A percentile compares a stretch with the other conserved stretches of the same genome.
Evolutionary conservation across 1,284 basidiomycete genomes (phyloP).

Genomic region (Leccinum pallidistipes): DNA sequence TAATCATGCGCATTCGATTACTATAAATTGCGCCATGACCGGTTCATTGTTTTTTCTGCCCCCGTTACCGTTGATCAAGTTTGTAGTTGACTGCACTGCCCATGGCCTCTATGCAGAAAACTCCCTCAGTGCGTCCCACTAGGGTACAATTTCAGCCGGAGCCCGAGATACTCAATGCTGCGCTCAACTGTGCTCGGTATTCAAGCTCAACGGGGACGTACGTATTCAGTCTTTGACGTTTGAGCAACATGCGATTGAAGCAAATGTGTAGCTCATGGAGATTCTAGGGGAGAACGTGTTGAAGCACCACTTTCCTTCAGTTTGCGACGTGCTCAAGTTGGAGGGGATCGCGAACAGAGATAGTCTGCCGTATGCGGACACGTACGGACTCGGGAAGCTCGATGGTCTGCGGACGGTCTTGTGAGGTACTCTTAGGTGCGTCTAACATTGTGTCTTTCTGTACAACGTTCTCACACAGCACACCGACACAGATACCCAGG

Average conservation of each 20-base stretch:
- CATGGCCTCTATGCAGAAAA: no score
- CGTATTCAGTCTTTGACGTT: slow-evolving; percentile 11
- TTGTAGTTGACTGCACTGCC: no score
- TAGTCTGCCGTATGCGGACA: slow-evolving; percentile 74
- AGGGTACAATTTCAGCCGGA: slow-evolving; percentile 96
- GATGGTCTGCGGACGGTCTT: slow-evolving; percentile 66
- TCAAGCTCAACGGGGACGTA: slow-evolving; percentile 62
- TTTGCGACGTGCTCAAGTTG: slow-evolving; percentile 69
- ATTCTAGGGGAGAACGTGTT: slow-evolving; percentile 61
- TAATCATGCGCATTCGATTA: no score
- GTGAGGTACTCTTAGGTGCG: slow-evolving; percentile 82
- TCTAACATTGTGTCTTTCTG: not conserved
- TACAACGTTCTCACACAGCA: not conserved
- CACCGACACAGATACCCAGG: slow-evolving; percentile 72
- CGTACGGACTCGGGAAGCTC: slow-evolving; percentile 63
- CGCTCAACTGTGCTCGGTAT: slow-evolving; percentile 73
- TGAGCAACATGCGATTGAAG: not conserved
- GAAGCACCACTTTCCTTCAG: slow-evolving; percentile 56
- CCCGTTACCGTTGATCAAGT: no score
- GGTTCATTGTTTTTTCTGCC: no score
- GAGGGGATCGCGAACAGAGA: slow-evolving; percentile 92
- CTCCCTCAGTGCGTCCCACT: slow-evolving; percentile 59
- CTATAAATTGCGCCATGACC: no score
- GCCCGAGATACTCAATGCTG: slow-evolving; percentile 82
- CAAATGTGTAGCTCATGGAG: slow-evolving; percentile 41